A percentile compares a stretch with the other conserved stretches of the same genome.
Conservation (phyloP, 257 asterid species). For the Fraxinus excelsior region DNA sequence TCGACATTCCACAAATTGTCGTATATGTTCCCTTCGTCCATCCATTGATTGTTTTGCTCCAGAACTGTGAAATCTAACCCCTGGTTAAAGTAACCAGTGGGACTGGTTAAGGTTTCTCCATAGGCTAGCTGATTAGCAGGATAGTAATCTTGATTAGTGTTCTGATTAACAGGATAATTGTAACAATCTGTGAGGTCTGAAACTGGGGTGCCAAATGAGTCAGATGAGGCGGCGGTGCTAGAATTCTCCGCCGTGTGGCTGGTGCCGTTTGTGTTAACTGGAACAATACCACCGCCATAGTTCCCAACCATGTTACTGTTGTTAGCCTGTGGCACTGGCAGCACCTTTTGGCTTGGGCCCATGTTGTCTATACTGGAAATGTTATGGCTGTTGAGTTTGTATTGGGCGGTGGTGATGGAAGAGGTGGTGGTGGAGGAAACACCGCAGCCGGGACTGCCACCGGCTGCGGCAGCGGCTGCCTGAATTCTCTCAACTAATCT, state of each 20-base stretch:
- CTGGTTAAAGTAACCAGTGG: conserved; percentile 37
- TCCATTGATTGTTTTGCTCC: conserved; percentile 45
- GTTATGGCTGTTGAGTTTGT: conserved; percentile 8
- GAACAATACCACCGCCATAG: neutral
- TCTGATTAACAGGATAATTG: conserved; percentile 36
- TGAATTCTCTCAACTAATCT: conserved; percentile 72
- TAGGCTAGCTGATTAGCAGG: conserved; percentile 12
- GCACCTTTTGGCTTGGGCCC: conserved; percentile 20
- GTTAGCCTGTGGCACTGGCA: conserved; percentile 7
- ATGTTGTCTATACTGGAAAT: conserved; percentile 2
- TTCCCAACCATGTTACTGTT: neutral
- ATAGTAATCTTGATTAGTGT: neutral
- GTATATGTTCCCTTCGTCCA: conserved; percentile 42
- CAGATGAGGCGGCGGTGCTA: conserved; percentile 49
- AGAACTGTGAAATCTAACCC: conserved; percentile 32
- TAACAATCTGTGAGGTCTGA: conserved; percentile 53
- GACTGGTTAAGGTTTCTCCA: conserved; percentile 43
- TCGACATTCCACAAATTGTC: conserved; percentile 51
- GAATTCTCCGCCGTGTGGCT: conserved; percentile 53
- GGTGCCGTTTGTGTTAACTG: conserved; percentile 16
- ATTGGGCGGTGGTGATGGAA: conserved; percentile 7
- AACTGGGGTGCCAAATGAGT: conserved; percentile 40
- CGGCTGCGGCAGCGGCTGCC: conserved; percentile 38
- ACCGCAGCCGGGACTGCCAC: too few relatives aligned
- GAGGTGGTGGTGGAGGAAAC: conserved; percentile 4